A percentile compares a stretch with the other conserved stretches of the same genome.
These are phyloP conservation scores for Cyclotella atomus DNA, from an alignment of 108 stramenopile genomes.

Conservation along the genomic window DNA sequence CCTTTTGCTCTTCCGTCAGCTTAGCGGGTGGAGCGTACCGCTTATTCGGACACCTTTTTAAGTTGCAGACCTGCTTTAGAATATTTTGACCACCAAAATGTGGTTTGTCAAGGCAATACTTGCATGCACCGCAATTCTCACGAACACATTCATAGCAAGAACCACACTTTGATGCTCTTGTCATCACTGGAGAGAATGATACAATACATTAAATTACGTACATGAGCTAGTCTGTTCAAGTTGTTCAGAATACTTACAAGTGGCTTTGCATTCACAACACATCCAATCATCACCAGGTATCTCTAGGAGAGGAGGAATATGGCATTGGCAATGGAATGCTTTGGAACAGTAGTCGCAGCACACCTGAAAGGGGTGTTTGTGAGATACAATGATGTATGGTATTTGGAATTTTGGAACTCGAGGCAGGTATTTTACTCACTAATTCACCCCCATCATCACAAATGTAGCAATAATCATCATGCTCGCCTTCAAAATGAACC, in stretches of 20 bases:
- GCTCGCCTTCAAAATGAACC: neutral
- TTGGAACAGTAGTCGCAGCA: slow-evolving; percentile 3
- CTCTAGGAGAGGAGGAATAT: neutral
- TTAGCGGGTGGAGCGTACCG: neutral
- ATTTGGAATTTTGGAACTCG: no score
- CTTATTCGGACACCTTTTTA: neutral
- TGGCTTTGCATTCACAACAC: neutral
- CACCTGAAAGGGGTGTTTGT: no score
- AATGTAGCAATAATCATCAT: slow-evolving; percentile 1
- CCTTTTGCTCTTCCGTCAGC: neutral
- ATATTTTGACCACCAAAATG: neutral
- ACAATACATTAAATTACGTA: no score
- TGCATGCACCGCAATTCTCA: neutral
- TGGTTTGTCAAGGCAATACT: neutral
- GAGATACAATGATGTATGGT: no score
- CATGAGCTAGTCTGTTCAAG: neutral
- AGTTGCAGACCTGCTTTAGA: neutral
- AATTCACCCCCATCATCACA: neutral
- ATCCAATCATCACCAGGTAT: neutral
- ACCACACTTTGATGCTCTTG: neutral
- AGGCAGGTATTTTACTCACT: no score
- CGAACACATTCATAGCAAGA: neutral
- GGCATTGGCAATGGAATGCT: neutral
- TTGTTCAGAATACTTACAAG: neutral
- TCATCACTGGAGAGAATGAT: neutral